Evolutionary conservation across 352 stramenopile species (phyloP).

Genomic region (Phytopythium montanum): DNA sequence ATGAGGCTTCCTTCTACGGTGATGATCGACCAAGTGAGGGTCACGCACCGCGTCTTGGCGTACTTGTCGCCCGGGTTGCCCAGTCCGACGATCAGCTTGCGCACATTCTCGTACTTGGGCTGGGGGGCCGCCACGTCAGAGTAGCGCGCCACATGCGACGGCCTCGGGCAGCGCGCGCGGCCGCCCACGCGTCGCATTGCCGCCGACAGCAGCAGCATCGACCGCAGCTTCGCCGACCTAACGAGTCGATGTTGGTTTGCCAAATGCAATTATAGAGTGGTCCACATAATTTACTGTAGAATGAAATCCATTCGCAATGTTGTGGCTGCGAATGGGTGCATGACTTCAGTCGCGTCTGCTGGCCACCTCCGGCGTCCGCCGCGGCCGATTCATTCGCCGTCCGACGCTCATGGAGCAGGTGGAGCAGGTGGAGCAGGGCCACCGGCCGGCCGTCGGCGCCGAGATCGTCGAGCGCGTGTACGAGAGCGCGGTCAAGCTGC

Average conservation of each 20-base stretch:
- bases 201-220: not conserved
- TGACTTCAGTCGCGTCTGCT: not conserved
- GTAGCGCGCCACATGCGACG: slow-evolving; percentile 1
- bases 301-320: not conserved
- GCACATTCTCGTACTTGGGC: slow-evolving; percentile 61
- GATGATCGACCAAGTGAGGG: not conserved
- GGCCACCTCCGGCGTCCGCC: not conserved
- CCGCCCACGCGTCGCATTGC: not conserved
- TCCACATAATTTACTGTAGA: not conserved
- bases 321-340: not conserved
- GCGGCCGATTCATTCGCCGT: not conserved
- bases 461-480: slow-evolving; percentile 10
- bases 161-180: not conserved
- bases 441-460: not conserved
- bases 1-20: too few relatives aligned
- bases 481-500: slow-evolving; percentile 28
- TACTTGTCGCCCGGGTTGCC: slow-evolving; percentile 85
- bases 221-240: too few relatives aligned
- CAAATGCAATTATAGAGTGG: too few relatives aligned
- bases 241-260: too few relatives aligned
- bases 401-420: not conserved
- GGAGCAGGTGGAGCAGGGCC: not conserved
- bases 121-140: slow-evolving; percentile 6
- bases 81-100: slow-evolving; percentile 81
- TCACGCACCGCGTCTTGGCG: slow-evolving; percentile 54